Conservation (phyloP, 2,329 filamentous ascomycete species). For the Sarocladium brachiariae region DNA sequence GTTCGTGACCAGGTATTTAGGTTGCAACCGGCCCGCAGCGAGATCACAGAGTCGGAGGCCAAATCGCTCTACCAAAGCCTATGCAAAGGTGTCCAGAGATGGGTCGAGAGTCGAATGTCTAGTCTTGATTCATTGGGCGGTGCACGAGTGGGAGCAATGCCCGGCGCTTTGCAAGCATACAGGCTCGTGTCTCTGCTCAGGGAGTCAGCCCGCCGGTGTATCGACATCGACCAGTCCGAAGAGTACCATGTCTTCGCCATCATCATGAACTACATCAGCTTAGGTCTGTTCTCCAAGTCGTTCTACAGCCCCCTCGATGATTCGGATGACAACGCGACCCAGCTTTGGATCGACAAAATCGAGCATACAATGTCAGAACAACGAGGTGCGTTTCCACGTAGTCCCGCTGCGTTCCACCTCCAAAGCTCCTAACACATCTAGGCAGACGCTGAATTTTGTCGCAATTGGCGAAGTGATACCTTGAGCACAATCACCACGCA, state of each 20-base stretch:
- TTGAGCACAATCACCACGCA: conserved; percentile 27
- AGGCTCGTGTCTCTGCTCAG: conserved; percentile 27
- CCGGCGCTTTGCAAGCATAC: conserved; percentile 18
- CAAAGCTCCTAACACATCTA: neutral
- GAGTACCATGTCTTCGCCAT: conserved; percentile 28
- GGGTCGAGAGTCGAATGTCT: conserved; percentile 28
- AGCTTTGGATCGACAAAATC: conserved; percentile 26
- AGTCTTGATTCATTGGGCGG: conserved; percentile 26
- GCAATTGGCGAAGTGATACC: conserved; percentile 31
- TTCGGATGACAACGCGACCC: conserved; percentile 21
- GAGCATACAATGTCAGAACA: conserved; percentile 22
- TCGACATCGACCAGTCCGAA: conserved; percentile 24
- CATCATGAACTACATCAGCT: conserved; percentile 31
- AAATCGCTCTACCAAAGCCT: conserved; percentile 26
- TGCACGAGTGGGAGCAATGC: conserved; percentile 18
- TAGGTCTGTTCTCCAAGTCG: conserved; percentile 27
- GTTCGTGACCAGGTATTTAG: conserved; percentile 25
- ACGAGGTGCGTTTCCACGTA: neutral
- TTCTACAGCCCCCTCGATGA: conserved; percentile 31
- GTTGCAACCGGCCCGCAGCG: conserved; percentile 25
- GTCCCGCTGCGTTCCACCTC: neutral
- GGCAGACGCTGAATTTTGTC: conserved; percentile 26
- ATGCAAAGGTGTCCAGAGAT: conserved; percentile 27
- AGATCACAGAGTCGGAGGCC: conserved; percentile 29
- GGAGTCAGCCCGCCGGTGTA: conserved; percentile 26